Base-by-base conservation (phyloP, 331 rosid species). In the Rosa hybrid region DNA sequence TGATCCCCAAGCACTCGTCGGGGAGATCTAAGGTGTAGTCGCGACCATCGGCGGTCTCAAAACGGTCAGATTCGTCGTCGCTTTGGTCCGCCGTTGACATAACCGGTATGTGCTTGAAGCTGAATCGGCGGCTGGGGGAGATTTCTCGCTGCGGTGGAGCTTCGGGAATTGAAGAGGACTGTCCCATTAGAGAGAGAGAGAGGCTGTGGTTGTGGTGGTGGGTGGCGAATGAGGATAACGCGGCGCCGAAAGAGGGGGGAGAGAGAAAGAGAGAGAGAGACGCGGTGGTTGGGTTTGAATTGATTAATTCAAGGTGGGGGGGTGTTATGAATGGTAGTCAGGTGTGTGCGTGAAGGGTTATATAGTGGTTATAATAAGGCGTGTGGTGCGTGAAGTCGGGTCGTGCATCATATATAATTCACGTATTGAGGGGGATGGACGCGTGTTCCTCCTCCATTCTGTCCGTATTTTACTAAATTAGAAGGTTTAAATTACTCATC, bases 1-100 rank as follows among this genome's bases (percentile, higher is more conserved):
- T 74, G 11, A 76, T 68, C 0, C 87, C 97, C 81, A 94, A 23
- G 48, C 90, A 89, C 76, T 94, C 98, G 56, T 94, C 98, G n/a
- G 97, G 90, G 70, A 94, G 88, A 84, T 80, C 82, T 13, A 80
- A 67, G 0, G 91, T 91, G 74, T 34, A 88, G 77, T 92, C 96
- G 8, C 79, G 67, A 8, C 77, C 83, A 0, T 39, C 7, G 13
- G 70, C 74, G 0, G 65, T n/a, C 9, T 81, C 89, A 16, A 69
- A 64, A 14, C 56, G 50, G 62, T 84, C 80, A 2, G 34, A 72
- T n/a, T 60, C 84, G 3, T 71, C 68, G 34, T 74, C 56, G 56
- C 30, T 42, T 4, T 23, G 71, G n/a, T 73, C 81, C 4, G 49
- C 7, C 72, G 71, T 9, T 8, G 59, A 50, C 44, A 77, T 9